phyloP scores from a whole-genome alignment of 1,139 yeast species.

The Petasospora fabianii region DNA sequence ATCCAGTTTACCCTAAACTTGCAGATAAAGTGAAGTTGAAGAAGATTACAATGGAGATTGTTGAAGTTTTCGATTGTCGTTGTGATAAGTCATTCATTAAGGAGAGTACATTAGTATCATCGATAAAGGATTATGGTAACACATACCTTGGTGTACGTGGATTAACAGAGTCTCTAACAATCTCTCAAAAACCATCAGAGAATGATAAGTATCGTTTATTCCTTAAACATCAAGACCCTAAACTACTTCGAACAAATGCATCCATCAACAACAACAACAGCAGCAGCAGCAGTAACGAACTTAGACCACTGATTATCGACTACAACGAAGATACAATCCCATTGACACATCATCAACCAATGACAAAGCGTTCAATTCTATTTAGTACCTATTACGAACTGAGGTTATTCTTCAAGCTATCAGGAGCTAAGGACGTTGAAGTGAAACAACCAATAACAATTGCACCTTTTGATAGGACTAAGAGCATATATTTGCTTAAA shows the following conservation, averaged over 20 bases:
- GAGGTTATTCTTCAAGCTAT: constrained; percentile 42
- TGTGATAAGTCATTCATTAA: constrained; percentile 25
- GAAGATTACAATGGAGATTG: constrained; percentile 44
- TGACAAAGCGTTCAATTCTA: constrained; percentile 47
- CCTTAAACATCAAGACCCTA: constrained; percentile 21
- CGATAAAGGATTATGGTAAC: constrained; percentile 9
- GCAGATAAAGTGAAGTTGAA: constrained; percentile 40
- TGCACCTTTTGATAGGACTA: constrained; percentile 47
- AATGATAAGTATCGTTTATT: constrained; percentile 17
- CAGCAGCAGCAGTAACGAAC: constrained; percentile 6
- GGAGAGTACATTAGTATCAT: constrained; percentile 13
- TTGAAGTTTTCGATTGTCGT: constrained; percentile 43
- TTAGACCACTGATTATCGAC: constrained; percentile 30
- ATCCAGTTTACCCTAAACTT: constrained; percentile 23
- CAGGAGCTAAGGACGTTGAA: constrained; percentile 33
- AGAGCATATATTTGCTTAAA: constrained; percentile 41
- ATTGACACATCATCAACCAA: constrained; percentile 35
- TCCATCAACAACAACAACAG: not conserved
- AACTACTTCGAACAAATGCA: constrained; percentile 5
- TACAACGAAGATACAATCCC: constrained; percentile 30
- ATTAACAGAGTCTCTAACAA: constrained; percentile 5
- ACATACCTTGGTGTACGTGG: constrained; percentile 7
- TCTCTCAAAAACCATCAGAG: constrained; percentile 3
- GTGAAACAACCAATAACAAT: constrained; percentile 50
- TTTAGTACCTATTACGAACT: constrained; percentile 53